A percentile compares a stretch with the other conserved stretches of the same genome.
These are phyloP conservation scores for Ophidiomyces ophidiicola DNA, from an alignment of 2,329 filamentous ascomycete genomes.

Conservation along the genomic window DNA sequence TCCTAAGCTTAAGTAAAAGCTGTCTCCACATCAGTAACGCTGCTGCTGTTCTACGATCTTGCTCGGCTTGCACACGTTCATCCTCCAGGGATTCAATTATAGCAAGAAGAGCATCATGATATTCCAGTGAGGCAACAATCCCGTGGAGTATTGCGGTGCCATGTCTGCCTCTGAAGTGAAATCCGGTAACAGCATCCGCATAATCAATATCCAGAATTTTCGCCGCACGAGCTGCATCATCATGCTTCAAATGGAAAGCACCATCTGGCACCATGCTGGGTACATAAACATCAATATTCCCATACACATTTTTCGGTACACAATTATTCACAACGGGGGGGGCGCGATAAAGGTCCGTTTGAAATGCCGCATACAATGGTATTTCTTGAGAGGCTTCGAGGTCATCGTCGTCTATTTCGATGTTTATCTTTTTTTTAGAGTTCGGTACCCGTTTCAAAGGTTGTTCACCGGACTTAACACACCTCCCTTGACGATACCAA, in stretches of 20 bases:
- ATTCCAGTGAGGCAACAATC: slow-evolving; percentile 60
- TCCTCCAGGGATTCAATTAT: slow-evolving; percentile 58
- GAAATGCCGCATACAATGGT: slow-evolving; percentile 45
- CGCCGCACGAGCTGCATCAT: slow-evolving; percentile 57
- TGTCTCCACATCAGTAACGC: slow-evolving; percentile 48
- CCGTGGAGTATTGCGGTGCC: slow-evolving; percentile 76
- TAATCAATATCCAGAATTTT: slow-evolving; percentile 68
- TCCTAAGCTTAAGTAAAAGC: slow-evolving; percentile 50
- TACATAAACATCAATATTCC: slow-evolving; percentile 52
- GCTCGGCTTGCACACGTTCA: slow-evolving; percentile 50
- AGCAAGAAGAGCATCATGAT: slow-evolving; percentile 57
- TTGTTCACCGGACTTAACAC: slow-evolving; percentile 65
- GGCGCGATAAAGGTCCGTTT: slow-evolving; percentile 60
- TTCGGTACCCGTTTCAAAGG: slow-evolving; percentile 58
- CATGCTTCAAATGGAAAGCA: slow-evolving; percentile 44
- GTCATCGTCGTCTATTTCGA: slow-evolving; percentile 23
- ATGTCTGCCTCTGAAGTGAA: slow-evolving; percentile 71
- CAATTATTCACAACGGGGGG: slow-evolving; percentile 62
- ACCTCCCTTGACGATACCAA: slow-evolving; percentile 80
- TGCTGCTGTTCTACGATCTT: slow-evolving; percentile 41
- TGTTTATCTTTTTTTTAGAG: slow-evolving; percentile 14
- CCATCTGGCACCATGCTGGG: slow-evolving; percentile 52
- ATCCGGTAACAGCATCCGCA: slow-evolving; percentile 79
- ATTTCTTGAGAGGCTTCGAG: slow-evolving; percentile 43
- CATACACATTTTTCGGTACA: slow-evolving; percentile 52